phyloP scores from a whole-genome alignment of 768 basidiomycete genomes.

The Agrocybe chaxingu region DNA sequence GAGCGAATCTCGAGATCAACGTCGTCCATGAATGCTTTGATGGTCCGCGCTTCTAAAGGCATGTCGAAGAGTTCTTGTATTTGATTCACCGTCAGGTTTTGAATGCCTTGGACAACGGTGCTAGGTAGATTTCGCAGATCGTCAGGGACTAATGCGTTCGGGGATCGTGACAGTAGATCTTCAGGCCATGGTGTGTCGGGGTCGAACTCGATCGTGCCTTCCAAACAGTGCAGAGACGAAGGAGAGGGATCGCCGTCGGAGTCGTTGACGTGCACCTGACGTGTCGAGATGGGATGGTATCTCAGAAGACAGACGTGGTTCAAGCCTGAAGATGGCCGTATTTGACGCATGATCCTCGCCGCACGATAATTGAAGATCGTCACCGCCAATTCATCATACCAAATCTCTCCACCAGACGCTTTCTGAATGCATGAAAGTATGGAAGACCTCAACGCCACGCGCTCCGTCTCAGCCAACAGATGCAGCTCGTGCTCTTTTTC shows the following conservation, averaged over 20 bases:
- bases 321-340: not conserved
- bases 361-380: constrained; percentile 8
- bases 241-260: too few species aligned
- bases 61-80: constrained; percentile 6
- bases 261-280: too few species aligned
- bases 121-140: constrained; percentile 1
- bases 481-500: too few species aligned
- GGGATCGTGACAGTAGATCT: constrained; percentile 1
- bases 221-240: too few species aligned
- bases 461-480: too few species aligned
- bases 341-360: not conserved
- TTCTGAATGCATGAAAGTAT: not conserved
- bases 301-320: constrained; percentile 6
- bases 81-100: constrained; percentile 1
- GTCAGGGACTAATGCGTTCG: not conserved
- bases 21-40: constrained; percentile 4
- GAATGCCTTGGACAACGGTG: constrained; percentile 5
- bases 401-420: too few species aligned
- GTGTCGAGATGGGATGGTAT: not conserved
- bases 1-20: constrained; percentile 5
- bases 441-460: too few species aligned
- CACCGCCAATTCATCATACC: not conserved
- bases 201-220: too few species aligned
- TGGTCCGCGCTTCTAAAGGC: constrained; percentile 9
- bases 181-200: constrained; percentile 4